These are phyloP conservation scores for Tilletia setariae DNA, from an alignment of 1,284 basidiomycete species.

Conservation along the genomic window DNA sequence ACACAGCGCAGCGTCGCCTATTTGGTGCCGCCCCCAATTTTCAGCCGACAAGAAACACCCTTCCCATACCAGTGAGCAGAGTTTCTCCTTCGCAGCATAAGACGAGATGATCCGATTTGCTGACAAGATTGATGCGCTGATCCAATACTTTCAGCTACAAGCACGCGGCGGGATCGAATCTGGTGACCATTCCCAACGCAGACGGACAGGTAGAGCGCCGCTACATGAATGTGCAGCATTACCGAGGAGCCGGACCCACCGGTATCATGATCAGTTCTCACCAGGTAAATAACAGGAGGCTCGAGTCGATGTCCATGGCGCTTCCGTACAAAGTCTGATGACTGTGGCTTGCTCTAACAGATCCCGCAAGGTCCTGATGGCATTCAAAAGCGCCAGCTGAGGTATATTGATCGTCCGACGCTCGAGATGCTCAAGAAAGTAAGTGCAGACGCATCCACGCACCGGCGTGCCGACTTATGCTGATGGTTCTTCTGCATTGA, in stretches of 20 bases:
- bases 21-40: conserved; percentile 46
- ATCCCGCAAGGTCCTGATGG: conserved; percentile 17
- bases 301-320: background rate
- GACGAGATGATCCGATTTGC: too few relatives aligned
- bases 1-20: conserved; percentile 28
- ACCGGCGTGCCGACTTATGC: background rate
- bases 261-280: background rate
- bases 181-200: background rate
- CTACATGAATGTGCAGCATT: conserved; percentile 12
- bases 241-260: background rate
- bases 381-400: background rate
- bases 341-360: background rate
- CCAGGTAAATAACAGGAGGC: background rate
- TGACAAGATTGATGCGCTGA: conserved; percentile 2
- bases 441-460: conserved; percentile 22
- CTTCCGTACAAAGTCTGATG: background rate
- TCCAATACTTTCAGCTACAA: conserved; percentile 2
- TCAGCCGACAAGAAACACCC: conserved; percentile 41
- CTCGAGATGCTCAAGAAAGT: conserved; percentile 66
- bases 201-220: background rate
- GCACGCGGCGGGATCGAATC: background rate
- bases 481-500: background rate
- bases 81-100: too few relatives aligned
- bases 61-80: conserved; percentile 28
- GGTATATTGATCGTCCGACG: conserved; percentile 63